Evolutionary conservation across 306 rosid genomes (phyloP), one percentile per base, ranked within the genome.

Genomic region (Luffa acutangula): DNA sequence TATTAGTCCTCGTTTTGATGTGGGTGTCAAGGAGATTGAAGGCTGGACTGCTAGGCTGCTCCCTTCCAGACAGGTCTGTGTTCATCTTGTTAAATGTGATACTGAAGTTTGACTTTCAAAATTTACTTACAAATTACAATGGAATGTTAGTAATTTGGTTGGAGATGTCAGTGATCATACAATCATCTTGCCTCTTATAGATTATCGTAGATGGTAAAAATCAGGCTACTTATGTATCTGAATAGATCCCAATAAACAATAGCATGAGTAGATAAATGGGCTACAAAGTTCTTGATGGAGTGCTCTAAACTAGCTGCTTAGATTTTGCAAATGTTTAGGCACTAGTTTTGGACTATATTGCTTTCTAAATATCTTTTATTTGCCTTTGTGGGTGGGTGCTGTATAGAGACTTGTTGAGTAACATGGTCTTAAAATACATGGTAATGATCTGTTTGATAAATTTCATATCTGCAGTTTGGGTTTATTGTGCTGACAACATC

Each of bases 1-100:
- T 77, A 77, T 77, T 31, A 77, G 80, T 48, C 80, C 80, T 59
- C 80, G 80, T 77, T 77, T 77, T 14, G 80, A 77, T 43, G 80
- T 78, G 42, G 81, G 81, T 62, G 81, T 78, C 4, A 78, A 78
- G 56, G 81, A 78, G 36, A 62, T 78, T 1, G 81, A 78, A 78
- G 81, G 81, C 42, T 78, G 81, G 81, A 78, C 81, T 78, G 81
- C 81, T 10, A 46, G 81, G 73, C 46, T 78, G 45, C 81, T 78
- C 5, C 81, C 81, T 3, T 78, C 81, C 39, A 78, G 81, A 78
- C 81, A 78, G 75, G 81, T 78, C 43, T 33, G 7, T 33, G 7
- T 25, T 42, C 13, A 43, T 33, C 14, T 77, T 39, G 69, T 39
- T 0, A 7, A 49, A 7, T 52, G 20, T 20, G 37, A 20, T 70